Conservation (phyloP, 257 asterid species). For the Nyctanthes arbortristis region DNA sequence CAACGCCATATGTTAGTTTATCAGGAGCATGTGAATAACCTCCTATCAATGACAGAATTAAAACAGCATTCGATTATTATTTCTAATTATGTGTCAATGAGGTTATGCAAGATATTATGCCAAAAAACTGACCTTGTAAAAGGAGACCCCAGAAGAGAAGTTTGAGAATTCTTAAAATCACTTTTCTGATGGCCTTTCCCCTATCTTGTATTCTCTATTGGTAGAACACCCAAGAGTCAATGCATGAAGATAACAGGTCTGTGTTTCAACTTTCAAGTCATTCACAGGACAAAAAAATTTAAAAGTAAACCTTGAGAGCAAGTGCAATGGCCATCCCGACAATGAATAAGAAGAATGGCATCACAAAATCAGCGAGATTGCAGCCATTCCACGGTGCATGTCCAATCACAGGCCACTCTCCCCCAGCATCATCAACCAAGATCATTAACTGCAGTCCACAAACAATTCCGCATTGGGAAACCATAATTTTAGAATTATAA, state of each 20-base stretch:
- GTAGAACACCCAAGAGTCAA: conserved; percentile 7
- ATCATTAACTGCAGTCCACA: conserved; percentile 56
- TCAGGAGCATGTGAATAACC: conserved; percentile 85
- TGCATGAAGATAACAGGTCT: neutral
- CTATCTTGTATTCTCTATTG: conserved; percentile 53
- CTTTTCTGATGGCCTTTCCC: conserved; percentile 48
- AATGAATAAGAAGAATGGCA: conserved; percentile 81
- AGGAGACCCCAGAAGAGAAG: conserved; percentile 83
- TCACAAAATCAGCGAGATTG: conserved; percentile 83
- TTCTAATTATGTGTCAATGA: neutral
- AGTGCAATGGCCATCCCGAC: conserved; percentile 83
- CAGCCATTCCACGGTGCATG: conserved; percentile 93
- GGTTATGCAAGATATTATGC: conserved; percentile 14
- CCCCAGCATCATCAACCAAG: conserved; percentile 85
- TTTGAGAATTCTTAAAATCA: conserved; percentile 63
- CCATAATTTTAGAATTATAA: too few species aligned
- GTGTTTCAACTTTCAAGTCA: neutral
- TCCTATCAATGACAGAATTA: conserved; percentile 41
- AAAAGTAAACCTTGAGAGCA: conserved; percentile 58
- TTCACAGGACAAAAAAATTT: neutral
- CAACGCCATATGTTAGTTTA: conserved; percentile 69
- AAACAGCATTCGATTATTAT: neutral
- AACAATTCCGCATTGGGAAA: neutral
- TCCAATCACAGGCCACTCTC: conserved; percentile 68
- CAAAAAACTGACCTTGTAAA: conserved; percentile 60